A percentile compares a stretch with the other conserved stretches of the same genome.
These are phyloP conservation scores for Rubroboletus pulcherrimus DNA, from an alignment of 768 basidiomycete genomes.

Conservation along the genomic window DNA sequence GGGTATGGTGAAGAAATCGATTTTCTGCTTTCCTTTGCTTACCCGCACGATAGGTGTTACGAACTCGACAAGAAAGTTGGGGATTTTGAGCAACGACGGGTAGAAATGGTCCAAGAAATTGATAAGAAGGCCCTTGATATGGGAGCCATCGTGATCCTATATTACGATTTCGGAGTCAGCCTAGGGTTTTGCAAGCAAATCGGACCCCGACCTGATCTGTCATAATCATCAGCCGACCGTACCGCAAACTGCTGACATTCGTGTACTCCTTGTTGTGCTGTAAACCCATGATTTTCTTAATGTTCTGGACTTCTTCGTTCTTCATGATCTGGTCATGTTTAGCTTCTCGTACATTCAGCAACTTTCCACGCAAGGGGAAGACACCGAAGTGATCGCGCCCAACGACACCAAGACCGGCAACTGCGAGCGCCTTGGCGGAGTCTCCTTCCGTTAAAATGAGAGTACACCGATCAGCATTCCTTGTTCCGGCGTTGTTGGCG, in stretches of 20 bases:
- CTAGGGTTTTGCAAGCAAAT: background rate
- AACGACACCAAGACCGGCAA: constrained; percentile 91
- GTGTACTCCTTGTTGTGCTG: constrained; percentile 91
- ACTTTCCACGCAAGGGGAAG: constrained; percentile 94
- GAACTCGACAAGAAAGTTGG: constrained; percentile 94
- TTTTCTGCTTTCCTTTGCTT: constrained; percentile 70
- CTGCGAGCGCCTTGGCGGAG: constrained; percentile 94
- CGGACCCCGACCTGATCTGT: constrained; percentile 81
- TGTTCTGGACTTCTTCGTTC: constrained; percentile 94
- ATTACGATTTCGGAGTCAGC: background rate
- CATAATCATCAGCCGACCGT: constrained; percentile 98
- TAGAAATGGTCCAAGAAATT: constrained; percentile 98
- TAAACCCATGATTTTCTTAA: constrained; percentile 97
- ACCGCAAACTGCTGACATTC: constrained; percentile 65
- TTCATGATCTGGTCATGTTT: constrained; percentile 96
- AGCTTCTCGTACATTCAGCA: constrained; percentile 96
- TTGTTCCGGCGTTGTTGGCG: constrained; percentile 95
- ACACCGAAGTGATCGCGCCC: constrained; percentile 97
- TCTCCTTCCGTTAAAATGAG: constrained; percentile 98
- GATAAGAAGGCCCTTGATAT: constrained; percentile 98
- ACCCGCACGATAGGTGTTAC: constrained; percentile 98
- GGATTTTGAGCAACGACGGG: constrained; percentile 86
- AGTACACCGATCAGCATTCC: constrained; percentile 76
- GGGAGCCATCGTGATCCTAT: constrained; percentile 99
- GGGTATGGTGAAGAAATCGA: constrained; percentile 95